phyloP scores from a whole-genome alignment of 441 rosid genomes.

The Pelargonium australe region DNA sequence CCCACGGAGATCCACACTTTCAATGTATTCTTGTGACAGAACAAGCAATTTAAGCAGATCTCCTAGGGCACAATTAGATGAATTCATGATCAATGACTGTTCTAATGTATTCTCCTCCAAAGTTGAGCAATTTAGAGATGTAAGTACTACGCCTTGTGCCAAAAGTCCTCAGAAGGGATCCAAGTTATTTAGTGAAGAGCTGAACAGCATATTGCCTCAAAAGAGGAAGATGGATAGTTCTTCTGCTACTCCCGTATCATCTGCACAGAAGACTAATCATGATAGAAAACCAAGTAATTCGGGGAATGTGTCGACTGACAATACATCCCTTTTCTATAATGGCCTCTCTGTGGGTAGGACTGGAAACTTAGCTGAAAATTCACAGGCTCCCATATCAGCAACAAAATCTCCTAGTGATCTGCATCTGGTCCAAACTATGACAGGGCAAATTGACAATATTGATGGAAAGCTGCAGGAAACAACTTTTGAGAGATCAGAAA shows the following conservation, averaged over 20 bases:
- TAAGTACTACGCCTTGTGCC: constrained; percentile 19
- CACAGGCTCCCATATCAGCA: constrained; percentile 14
- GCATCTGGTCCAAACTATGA: constrained; percentile 14
- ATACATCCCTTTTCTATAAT: constrained; percentile 19
- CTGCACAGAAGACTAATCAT: constrained; percentile 22
- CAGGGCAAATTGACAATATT: constrained; percentile 16
- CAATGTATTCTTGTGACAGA: constrained; percentile 31
- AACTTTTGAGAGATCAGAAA: constrained; percentile 21
- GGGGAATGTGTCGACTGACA: constrained; percentile 24
- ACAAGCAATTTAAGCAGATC: constrained; percentile 28
- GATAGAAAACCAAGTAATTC: constrained; percentile 24
- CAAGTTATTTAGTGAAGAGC: constrained; percentile 26
- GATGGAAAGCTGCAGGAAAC: constrained; percentile 29
- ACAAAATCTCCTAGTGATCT: constrained; percentile 2
- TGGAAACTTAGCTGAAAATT: constrained; percentile 21
- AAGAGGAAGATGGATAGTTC: constrained; percentile 32
- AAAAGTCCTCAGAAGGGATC: constrained; percentile 29
- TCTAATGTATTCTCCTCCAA: constrained; percentile 25
- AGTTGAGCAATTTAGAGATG: constrained; percentile 25
- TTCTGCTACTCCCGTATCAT: constrained; percentile 25
- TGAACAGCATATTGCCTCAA: constrained; percentile 30
- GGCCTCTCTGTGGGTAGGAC: constrained; percentile 17
- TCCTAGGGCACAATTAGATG: constrained; percentile 20
- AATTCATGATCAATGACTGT: constrained; percentile 19
- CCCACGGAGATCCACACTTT: constrained; percentile 29